phyloP scores from a whole-genome alignment of 306 rosid species.

The Cucumis cinereus region DNA sequence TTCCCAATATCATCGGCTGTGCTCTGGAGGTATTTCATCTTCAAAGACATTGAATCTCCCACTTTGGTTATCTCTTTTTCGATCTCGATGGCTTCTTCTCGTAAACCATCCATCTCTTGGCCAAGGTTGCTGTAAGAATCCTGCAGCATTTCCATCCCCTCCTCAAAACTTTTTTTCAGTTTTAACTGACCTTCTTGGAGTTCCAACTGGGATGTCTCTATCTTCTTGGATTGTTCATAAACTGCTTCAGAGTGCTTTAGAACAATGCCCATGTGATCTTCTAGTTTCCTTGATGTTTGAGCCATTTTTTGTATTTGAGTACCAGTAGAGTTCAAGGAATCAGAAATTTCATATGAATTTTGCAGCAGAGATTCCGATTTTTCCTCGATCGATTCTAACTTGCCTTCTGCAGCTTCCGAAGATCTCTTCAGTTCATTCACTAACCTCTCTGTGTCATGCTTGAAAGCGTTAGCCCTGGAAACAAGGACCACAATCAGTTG shows the following conservation, averaged over 20 bases:
- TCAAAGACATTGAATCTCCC: conserved; percentile 46
- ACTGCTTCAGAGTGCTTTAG: conserved; percentile 39
- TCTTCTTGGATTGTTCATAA: conserved; percentile 48
- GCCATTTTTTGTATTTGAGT: conserved; percentile 33
- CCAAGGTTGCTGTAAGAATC: conserved; percentile 51
- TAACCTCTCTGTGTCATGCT: conserved; percentile 62
- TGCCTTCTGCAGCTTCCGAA: conserved; percentile 53
- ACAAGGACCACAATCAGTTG: neutral
- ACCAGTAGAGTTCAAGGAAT: conserved; percentile 40
- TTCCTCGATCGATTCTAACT: conserved; percentile 42
- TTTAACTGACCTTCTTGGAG: conserved; percentile 52
- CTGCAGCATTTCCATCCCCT: conserved; percentile 41
- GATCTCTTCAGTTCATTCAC: conserved; percentile 61
- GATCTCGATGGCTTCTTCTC: conserved; percentile 44
- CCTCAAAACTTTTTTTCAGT: conserved; percentile 39
- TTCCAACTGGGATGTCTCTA: conserved; percentile 40
- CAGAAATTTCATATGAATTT: conserved; percentile 26
- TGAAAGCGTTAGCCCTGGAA: conserved; percentile 41
- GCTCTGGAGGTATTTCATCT: conserved; percentile 44
- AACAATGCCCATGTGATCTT: conserved; percentile 36
- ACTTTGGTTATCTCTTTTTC: conserved; percentile 49
- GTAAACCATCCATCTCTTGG: conserved; percentile 35
- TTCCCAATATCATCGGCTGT: conserved; percentile 65
- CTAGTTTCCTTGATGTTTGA: conserved; percentile 31
- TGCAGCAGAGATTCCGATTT: conserved; percentile 36